Conservation (phyloP, 163 green algal species). For the Scenedesmus sp. region DNA sequence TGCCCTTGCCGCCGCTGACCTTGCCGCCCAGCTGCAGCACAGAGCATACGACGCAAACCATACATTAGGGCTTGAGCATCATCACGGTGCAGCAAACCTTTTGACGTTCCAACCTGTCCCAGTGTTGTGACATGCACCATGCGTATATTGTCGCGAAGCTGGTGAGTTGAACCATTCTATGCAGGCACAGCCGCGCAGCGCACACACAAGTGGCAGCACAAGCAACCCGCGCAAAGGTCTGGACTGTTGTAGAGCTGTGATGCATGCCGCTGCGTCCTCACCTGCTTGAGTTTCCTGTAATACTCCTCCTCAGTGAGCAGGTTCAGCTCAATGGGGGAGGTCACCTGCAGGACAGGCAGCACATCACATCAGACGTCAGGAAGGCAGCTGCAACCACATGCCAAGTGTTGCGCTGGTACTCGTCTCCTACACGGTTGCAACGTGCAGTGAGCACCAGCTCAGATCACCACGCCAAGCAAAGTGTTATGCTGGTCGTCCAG, state of each 20-base stretch:
- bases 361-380: background rate
- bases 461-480: no score
- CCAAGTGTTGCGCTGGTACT: background rate
- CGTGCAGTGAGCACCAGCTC: no score
- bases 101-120: no score
- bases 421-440: no score
- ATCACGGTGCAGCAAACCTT: background rate
- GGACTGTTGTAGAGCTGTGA: background rate
- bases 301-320: slow-evolving; percentile 59
- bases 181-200: no score
- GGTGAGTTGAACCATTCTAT: no score
- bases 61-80: background rate
- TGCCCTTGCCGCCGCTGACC: slow-evolving; percentile 11
- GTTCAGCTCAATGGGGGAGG: slow-evolving; percentile 59
- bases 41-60: background rate
- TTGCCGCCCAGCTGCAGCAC: slow-evolving; percentile 21
- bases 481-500: no score
- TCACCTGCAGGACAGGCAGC: slow-evolving; percentile 43
- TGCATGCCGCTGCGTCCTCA: slow-evolving; percentile 1
- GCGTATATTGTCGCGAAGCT: no score
- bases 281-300: slow-evolving; percentile 14
- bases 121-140: no score
- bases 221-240: background rate
- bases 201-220: no score
- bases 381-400: background rate